Evolutionary conservation across 2,329 filamentous ascomycete genomes (phyloP), one percentile per base, ranked within the genome.

Genomic region (Cladosporium austrohemisphaericum): DNA sequence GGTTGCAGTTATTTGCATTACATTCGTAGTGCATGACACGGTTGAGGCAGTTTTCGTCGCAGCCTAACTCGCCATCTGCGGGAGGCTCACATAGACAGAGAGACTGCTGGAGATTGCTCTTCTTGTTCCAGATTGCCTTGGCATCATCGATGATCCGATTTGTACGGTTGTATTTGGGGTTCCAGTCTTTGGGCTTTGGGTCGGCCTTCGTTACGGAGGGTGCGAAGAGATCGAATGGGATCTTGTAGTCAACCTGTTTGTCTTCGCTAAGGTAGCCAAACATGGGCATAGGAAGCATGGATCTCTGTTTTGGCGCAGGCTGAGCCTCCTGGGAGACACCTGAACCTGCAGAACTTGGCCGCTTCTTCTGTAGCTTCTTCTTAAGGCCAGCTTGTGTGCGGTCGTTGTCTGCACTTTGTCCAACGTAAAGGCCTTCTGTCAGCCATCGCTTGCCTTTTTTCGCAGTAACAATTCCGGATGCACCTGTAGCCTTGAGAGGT

Each of bases 1-100:
- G 74, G 51, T 84, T 86, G 73, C 93, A 98, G 66, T 96, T 98
- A 50, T 79, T 84, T 38, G 85, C 80, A 66, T 97, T 89, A 66
- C 93, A 98, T 71, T 98, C 93, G 67, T 96, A 97, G 49, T 95
- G 83, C 90, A 97, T 97, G 67, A 90, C 90, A 54, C 90, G 79
- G 67, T 98, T 98, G 64, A 95, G 87, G 69, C 93, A 98, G 60
- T 86, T 79, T 55, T 96, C 89, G 55, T 83, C 87, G 62, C 93
- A 97, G 28, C 89, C 90, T 47, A 85, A 82, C 5, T 61, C 59
- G n/a, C 58, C 52, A n/a, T 56, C 52, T 4, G 45, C 47, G 14
- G 63, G 60, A 18, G 79, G 75, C 33, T 74, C 82, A 71, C 90
- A 95, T 51, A 89, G 83, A 64, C 90, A 95, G 5, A 56, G 41